Base-by-base conservation (phyloP, 495 filamentous ascomycete species). In the Podospora comata region DNA sequence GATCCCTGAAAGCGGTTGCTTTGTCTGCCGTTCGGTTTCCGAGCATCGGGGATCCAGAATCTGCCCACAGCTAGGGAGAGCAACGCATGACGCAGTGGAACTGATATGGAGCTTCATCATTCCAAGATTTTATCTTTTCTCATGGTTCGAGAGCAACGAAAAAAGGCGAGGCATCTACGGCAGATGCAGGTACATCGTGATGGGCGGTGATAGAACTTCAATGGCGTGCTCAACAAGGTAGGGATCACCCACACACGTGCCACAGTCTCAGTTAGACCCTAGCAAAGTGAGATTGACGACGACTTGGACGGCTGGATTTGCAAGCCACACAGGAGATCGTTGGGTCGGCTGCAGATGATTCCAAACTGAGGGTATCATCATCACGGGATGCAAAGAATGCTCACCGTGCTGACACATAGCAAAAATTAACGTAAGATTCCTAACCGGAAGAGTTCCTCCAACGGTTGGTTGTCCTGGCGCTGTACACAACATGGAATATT, bases 141-240 rank as follows among this genome's bases (percentile, higher is more conserved):
- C 13, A 26, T 6, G n/a, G 55, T 58, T 58, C n/a, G 23, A 58
- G 23, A 58, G 15, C n/a, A 20, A 58, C 4, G 0, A 19, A 58
- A 26, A 58, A 58, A 23, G 23, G n/a, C 9, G 55, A 58, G 55
- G n/a, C 23, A 20, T 26, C 55, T 6, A 15, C n/a, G 23, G 55
- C n/a, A 19, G 55, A 58, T 20, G 55, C 55, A 58, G 55, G 55
- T 58, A 58, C 55, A 58, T 58, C 55, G n/a, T 23, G 55, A 58
- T 15, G 39, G 6, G 55, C 23, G 55, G 55, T 58, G 55, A 2
- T 13, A 48, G 15, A 48, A 11, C 39, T 48, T 48, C 39, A 48
- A 48, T 58, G n/a, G 55, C 4, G 55, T 58, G 23, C 55, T 58
- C n/a, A 58, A 20, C 55, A 18, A 19, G 55, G 55, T 58, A 58